Evolutionary conservation across 768 basidiomycete species (phyloP).

Genomic region (Obba rivulosa): DNA sequence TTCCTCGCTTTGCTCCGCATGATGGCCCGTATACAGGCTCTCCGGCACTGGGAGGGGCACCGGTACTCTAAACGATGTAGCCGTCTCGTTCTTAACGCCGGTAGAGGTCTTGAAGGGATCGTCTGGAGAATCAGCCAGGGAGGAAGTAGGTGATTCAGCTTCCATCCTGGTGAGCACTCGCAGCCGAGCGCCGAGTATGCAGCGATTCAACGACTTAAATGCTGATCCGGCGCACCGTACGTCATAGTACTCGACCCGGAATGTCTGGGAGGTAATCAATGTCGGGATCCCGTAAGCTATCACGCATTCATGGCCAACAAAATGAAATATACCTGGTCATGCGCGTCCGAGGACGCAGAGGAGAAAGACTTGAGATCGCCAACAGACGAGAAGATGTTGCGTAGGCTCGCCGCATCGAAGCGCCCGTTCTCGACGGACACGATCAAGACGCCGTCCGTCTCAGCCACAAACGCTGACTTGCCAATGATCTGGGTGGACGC

Average conservation of each 20-base stretch:
- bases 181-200: constrained; percentile 49
- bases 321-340: constrained; percentile 11
- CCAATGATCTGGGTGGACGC: constrained; percentile 43
- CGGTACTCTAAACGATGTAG: neutral
- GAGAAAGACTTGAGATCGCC: constrained; percentile 27
- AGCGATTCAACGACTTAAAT: constrained; percentile 41
- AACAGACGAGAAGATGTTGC: constrained; percentile 23
- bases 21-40: too few species aligned
- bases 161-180: constrained; percentile 34
- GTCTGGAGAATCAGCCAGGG: neutral
- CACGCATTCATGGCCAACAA: constrained; percentile 1
- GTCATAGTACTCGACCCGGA: constrained; percentile 66
- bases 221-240: constrained; percentile 52
- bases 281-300: neutral
- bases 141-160: neutral
- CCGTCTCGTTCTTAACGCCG: neutral
- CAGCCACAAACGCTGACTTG: constrained; percentile 43
- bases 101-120: neutral
- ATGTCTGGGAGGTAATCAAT: constrained; percentile 28
- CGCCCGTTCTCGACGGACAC: constrained; percentile 35
- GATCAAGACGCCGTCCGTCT: constrained; percentile 47
- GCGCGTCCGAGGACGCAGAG: constrained; percentile 8
- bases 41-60: neutral
- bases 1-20: neutral
- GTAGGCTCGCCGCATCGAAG: constrained; percentile 18